Conservation (phyloP, 108 stramenopile species). For the Cyclotella choctawhatcheeana region DNA sequence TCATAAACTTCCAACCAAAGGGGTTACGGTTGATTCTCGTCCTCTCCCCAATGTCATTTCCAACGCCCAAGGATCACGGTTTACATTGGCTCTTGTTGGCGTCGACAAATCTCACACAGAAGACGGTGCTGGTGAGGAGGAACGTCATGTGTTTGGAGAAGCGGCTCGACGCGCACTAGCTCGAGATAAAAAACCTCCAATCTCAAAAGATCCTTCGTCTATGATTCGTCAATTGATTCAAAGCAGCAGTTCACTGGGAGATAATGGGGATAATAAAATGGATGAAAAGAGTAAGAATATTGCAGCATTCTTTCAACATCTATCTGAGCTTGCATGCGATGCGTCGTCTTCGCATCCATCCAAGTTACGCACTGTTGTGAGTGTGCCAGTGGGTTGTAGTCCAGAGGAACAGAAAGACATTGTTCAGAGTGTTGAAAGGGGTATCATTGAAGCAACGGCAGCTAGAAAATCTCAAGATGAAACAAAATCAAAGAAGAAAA, state of each 20-base stretch:
- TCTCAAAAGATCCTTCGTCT: constrained; percentile 45
- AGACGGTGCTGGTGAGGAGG: constrained; percentile 13
- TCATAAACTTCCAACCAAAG: constrained; percentile 31
- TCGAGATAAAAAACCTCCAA: constrained; percentile 44
- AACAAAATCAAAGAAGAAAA: constrained; percentile 43
- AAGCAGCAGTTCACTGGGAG: constrained; percentile 25
- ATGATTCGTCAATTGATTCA: constrained; percentile 50
- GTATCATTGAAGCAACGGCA: constrained; percentile 37
- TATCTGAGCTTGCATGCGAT: constrained; percentile 58
- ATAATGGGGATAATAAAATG: constrained; percentile 17
- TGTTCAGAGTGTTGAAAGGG: constrained; percentile 43
- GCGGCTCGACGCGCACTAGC: constrained; percentile 51
- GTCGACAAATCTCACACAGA: constrained; percentile 28
- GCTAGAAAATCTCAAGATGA: constrained; percentile 26
- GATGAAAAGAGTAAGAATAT: constrained; percentile 25
- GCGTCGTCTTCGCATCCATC: constrained; percentile 54
- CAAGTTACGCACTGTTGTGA: constrained; percentile 52
- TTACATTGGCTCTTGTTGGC: constrained; percentile 52
- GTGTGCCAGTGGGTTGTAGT: constrained; percentile 44
- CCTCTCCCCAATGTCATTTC: constrained; percentile 50
- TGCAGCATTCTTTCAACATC: constrained; percentile 54
- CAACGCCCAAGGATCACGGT: constrained; percentile 54
- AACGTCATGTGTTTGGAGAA: constrained; percentile 54
- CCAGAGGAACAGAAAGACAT: constrained; percentile 46
- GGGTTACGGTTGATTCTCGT: constrained; percentile 28